Base-by-base conservation (phyloP, 257 asterid species). In the Fraxinus excelsior region DNA sequence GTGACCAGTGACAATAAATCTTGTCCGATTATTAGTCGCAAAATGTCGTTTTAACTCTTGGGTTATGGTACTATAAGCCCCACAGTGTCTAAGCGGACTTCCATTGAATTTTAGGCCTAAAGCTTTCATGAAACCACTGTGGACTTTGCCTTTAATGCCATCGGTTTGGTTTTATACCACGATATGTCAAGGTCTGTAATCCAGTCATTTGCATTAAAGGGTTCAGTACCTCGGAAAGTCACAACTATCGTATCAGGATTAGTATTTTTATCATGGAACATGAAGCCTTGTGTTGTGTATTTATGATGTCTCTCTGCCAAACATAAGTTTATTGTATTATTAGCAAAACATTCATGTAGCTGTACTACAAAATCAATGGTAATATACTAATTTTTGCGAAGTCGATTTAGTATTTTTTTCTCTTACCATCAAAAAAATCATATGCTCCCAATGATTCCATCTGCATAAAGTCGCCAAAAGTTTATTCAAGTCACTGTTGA, bases 71-170 rank as follows among this genome's bases (percentile, higher is more conserved):
- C 84, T 75, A 35, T 87, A 90, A 23, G 94, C 90, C 2, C 26
- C 51, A 31, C 71, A 58, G 3, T 70, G 71, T 34, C 6, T n/a
- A 2, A 85, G 88, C 90, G 90, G 83, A 0, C 74, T 80, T 35
- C 67, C 69, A 64, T 77, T 79, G 11, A 68, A 77, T 44, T 85
- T 86, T 35, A 87, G 74, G 6, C 96, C 94, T 8, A 92, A 85
- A 60, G 97, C 96, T 70, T 79, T 86, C 81, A 87, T 80, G 82
- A 92, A 92, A 60, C 96, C 96, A 2, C 79, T 8, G 26, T 92
- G 97, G 1, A 92, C 87, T 29, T 79, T 73, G 25, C 94, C 94
- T 40, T 78, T 37, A 60, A 82, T 53, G 72, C 74, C 78, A 3
- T 78, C 72, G 66, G 85, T 72, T 53, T 78, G 66, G 85, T 72